Evolutionary conservation across 1,139 yeast species (phyloP), one percentile per base, ranked within the genome.

Genomic region (Saccharomycopsis phalli): DNA sequence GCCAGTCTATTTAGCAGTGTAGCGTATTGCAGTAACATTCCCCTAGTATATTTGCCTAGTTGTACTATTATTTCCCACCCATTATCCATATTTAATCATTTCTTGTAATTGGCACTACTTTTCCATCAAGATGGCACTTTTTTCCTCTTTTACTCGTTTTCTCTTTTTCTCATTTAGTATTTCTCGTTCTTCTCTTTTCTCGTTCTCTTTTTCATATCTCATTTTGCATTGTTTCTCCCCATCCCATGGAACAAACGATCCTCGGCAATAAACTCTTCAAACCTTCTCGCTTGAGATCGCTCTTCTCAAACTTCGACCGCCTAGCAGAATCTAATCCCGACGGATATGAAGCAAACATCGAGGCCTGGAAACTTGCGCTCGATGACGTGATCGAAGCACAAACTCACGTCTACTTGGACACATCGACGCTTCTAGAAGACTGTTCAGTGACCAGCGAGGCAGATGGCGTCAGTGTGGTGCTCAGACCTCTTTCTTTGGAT

Each of bases 261-360:
- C 17, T 34, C 16, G 10, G 31, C 11, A 42, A 55, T 41, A 41
- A 50, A 4, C 48, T 55, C 8, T 71, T 73, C 57, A 68, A 70
- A 10, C 52, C 59, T 37, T 60, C 81, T 0, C 60, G 91, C 36
- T 56, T 79, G 27, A 63, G 62, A 16, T 80, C 87, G 1, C 63
- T 81, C 6, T 81, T 76, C 52, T 73, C 79, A 3, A 74, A 80
- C 54, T 80, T 78, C 53, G 57, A 63, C 26, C 63, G 61, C 14
- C 60, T 74, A 36, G 62, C 66, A 49, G 70, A 69, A 18, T 53
- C 69, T 27, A 81, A 81, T 53, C 74, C 74, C 1, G 88, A 80
- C 41, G 91, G 91, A 0, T 80, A 66, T 47, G 72, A 66, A 34
- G 88, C 88, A 11, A 81, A 81, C 52, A 51, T 80, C 16, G 57